Conservation (phyloP, 225 moss, liverwort and hornwort genomes). For the Marchantia polymorpha region DNA sequence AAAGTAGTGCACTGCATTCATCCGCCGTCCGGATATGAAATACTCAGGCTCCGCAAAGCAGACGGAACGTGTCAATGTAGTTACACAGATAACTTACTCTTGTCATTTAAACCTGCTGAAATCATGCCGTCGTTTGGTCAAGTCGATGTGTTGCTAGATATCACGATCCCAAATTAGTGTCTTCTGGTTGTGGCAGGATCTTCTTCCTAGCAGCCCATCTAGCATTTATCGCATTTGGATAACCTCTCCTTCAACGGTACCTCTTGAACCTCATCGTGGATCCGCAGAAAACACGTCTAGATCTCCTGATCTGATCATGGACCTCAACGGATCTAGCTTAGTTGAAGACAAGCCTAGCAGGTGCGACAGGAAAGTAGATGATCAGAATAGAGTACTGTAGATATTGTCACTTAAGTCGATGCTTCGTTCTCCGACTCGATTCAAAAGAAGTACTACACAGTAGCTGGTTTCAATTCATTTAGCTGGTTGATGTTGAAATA, state of each 20-base stretch:
- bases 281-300: not conserved
- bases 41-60: not conserved
- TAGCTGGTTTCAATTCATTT: not conserved
- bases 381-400: not conserved
- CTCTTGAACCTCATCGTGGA: constrained; percentile 9
- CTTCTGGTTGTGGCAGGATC: constrained; percentile 12
- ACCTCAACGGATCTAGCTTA: not conserved
- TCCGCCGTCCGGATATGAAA: not conserved
- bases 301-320: not conserved
- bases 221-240: constrained; percentile 19
- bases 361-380: not conserved
- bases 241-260: constrained; percentile 13
- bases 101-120: not conserved
- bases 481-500: not conserved
- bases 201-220: constrained; percentile 4
- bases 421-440: not conserved
- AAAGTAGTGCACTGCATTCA: not conserved
- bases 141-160: not conserved
- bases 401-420: not conserved
- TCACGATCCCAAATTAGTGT: constrained; percentile 5
- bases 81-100: not conserved
- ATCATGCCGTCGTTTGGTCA: not conserved
- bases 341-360: not conserved
- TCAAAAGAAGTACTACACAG: not conserved
- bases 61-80: not conserved